These are phyloP conservation scores for Xylariales sp. DNA, from an alignment of 2,329 filamentous ascomycete genomes.

Conservation along the genomic window DNA sequence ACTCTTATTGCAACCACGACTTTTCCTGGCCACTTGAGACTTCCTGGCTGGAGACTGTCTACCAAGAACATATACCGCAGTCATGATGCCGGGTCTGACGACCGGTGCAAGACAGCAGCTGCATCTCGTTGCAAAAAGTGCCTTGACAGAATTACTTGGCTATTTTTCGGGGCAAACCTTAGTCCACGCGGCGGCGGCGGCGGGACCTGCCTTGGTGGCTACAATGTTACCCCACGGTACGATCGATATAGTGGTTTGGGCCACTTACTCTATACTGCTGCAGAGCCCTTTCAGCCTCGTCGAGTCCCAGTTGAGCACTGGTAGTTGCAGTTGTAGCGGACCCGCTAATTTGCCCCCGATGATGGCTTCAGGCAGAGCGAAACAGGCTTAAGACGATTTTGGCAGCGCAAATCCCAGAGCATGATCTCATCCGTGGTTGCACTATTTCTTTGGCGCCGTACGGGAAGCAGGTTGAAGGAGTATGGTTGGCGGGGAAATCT, in stretches of 20 bases:
- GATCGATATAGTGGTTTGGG: not conserved
- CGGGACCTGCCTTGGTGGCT: too few relatives aligned
- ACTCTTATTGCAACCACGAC: not conserved
- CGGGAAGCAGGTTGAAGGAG: not conserved
- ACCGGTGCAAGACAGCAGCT: not conserved
- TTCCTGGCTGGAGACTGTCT: not conserved
- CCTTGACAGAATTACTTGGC: too few relatives aligned
- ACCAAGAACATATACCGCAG: not conserved
- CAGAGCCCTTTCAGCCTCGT: constrained; percentile 4
- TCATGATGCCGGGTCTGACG: not conserved
- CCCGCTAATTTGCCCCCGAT: not conserved
- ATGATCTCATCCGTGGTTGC: constrained; percentile 4
- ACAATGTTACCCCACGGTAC: too few relatives aligned
- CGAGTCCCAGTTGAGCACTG: not conserved
- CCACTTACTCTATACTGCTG: not conserved
- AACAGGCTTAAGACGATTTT: constrained; percentile 1
- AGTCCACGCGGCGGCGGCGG: too few relatives aligned
- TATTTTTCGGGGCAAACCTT: too few relatives aligned
- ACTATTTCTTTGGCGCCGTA: constrained; percentile 3
- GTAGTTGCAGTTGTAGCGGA: not conserved
- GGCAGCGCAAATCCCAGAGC: too few relatives aligned
- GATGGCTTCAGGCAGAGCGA: not conserved
- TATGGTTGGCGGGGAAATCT: constrained; percentile 7
- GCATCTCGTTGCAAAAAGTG: not conserved
- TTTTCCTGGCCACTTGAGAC: not conserved